phyloP scores from a whole-genome alignment of 2,329 filamentous ascomycete genomes.

The Anthostomella pinea region DNA sequence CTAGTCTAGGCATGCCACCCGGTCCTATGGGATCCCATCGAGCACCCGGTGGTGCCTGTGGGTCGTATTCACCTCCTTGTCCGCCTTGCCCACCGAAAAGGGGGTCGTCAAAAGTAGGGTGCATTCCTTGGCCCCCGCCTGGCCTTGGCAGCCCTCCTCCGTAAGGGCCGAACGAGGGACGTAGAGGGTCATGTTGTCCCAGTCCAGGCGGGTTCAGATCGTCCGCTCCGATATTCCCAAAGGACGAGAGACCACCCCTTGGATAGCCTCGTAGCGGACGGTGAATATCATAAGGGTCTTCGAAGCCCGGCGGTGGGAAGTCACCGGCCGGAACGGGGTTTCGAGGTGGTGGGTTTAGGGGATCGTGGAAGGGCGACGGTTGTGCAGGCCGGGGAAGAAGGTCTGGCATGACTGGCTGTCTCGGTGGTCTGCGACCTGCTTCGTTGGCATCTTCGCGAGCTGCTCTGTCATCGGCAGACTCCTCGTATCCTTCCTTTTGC shows the following conservation, averaged over 20 bases:
- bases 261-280: constrained; percentile 54
- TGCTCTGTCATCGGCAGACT: constrained; percentile 44
- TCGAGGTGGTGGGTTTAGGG: constrained; percentile 59
- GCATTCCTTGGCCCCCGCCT: constrained; percentile 77
- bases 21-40: constrained; percentile 86
- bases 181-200: constrained; percentile 79
- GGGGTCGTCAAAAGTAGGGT: constrained; percentile 91
- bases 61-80: constrained; percentile 54
- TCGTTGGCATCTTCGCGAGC: constrained; percentile 41
- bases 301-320: constrained; percentile 85
- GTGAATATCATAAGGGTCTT: constrained; percentile 86
- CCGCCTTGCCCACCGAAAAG: constrained; percentile 65
- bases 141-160: constrained; percentile 56
- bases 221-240: constrained; percentile 70
- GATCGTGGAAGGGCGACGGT: constrained; percentile 66
- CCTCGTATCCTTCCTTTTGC: constrained; percentile 76
- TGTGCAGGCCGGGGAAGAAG: constrained; percentile 58
- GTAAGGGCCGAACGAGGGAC: constrained; percentile 61
- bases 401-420: constrained; percentile 45
- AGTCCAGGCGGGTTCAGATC: constrained; percentile 86
- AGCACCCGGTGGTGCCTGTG: constrained; percentile 80
- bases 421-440: constrained; percentile 40
- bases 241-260: constrained; percentile 51
- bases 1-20: constrained; percentile 49
- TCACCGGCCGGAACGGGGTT: constrained; percentile 67